A percentile compares a stretch with the other conserved stretches of the same genome.
Evolutionary conservation across 2,329 filamentous ascomycete species (phyloP).

Genomic region (Lasiodiplodia sp.): DNA sequence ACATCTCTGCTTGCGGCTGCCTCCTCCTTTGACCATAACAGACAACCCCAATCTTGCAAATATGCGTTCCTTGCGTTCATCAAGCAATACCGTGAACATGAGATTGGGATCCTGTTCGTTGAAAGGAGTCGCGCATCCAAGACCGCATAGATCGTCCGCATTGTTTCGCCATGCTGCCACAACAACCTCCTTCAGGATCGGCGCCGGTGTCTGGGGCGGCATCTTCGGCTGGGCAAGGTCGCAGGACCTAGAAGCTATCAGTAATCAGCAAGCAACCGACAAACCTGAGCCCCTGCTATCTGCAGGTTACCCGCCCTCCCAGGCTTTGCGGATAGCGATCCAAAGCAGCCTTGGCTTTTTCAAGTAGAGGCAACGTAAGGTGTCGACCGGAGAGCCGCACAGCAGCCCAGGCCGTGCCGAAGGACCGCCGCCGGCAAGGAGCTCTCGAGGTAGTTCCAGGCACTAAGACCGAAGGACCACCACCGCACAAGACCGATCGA

Average conservation of each 20-base stretch:
- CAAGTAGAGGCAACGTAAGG: neutral
- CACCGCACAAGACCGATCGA: neutral
- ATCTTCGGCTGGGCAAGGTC: neutral
- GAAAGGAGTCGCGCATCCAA: slow-evolving; percentile 12
- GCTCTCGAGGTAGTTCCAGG: slow-evolving; percentile 1
- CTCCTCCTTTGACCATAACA: slow-evolving; percentile 22
- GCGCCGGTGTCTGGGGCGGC: neutral
- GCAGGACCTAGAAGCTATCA: neutral
- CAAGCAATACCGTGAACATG: slow-evolving; percentile 12
- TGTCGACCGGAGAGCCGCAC: neutral
- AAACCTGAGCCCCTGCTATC: slow-evolving; percentile 10
- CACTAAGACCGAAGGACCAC: neutral
- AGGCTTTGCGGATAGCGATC: slow-evolving; percentile 19
- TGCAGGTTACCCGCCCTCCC: slow-evolving; percentile 25
- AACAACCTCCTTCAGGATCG: neutral
- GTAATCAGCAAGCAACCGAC: neutral
- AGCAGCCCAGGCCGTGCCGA: neutral
- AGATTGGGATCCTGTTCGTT: slow-evolving; percentile 21
- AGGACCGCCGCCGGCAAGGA: slow-evolving; percentile 11
- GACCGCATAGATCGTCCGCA: neutral
- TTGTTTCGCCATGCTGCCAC: slow-evolving; percentile 10
- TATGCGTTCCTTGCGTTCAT: slow-evolving; percentile 1
- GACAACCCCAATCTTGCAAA: slow-evolving; percentile 7
- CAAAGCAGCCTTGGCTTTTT: slow-evolving; percentile 20
- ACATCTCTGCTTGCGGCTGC: slow-evolving; percentile 7